These are phyloP conservation scores for Sungouiella blattae DNA, from an alignment of 805 yeast genomes.

Conservation along the genomic window DNA sequence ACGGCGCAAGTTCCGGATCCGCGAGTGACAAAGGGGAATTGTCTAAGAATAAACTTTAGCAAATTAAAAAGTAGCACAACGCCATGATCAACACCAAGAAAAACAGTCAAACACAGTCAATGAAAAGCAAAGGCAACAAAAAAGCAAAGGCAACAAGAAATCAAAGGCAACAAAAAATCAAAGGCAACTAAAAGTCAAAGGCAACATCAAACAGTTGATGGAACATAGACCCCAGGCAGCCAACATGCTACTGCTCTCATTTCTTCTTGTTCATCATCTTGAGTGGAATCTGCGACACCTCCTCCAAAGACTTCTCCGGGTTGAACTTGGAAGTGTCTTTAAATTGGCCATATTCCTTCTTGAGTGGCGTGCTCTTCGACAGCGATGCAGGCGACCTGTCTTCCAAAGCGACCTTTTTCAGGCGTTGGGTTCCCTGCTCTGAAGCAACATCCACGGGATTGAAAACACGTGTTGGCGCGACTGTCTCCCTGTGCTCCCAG, in stretches of 20 bases:
- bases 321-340: slow-evolving; percentile 11
- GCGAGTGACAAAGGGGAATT: no score
- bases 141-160: no score
- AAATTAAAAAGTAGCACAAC: no score
- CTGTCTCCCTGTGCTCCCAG: slow-evolving; percentile 29
- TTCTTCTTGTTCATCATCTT: slow-evolving; percentile 20
- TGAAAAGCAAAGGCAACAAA: no score
- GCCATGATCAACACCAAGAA: no score
- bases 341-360: slow-evolving; percentile 1
- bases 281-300: slow-evolving; percentile 24
- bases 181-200: no score
- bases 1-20: no score
- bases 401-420: slow-evolving; percentile 2
- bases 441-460: background rate
- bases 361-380: slow-evolving; percentile 1
- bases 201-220: no score
- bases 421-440: background rate
- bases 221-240: background rate
- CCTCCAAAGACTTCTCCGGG: slow-evolving; percentile 24
- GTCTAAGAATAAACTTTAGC: no score
- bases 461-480: slow-evolving; percentile 25
- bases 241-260: no score
- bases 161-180: background rate
- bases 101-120: no score
- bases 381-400: slow-evolving; percentile 1